These are phyloP conservation scores for Saccharomycopsis hybrid DNA, from an alignment of 1,139 yeast species.

Conservation along the genomic window DNA sequence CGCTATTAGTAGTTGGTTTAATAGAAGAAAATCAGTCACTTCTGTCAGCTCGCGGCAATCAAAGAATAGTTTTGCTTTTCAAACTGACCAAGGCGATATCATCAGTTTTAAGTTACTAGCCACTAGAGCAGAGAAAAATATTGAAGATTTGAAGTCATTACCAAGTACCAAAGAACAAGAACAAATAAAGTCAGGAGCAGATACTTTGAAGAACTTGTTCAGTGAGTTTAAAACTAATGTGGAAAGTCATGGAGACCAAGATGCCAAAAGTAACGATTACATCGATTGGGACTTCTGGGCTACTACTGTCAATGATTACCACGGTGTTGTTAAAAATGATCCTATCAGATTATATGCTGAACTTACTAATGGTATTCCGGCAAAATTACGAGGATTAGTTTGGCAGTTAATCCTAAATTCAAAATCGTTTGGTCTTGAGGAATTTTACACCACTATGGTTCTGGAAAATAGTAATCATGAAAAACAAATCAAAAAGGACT, in stretches of 20 bases:
- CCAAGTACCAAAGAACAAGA: slow-evolving; percentile 30
- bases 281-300: slow-evolving; percentile 76
- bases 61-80: slow-evolving; percentile 9
- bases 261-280: neutral
- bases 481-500: slow-evolving; percentile 71
- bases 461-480: slow-evolving; percentile 59
- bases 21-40: slow-evolving; percentile 12
- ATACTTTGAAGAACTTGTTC: slow-evolving; percentile 52
- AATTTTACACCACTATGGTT: slow-evolving; percentile 49
- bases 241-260: slow-evolving; percentile 3
- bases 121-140: slow-evolving; percentile 34
- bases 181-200: slow-evolving; percentile 52
- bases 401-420: slow-evolving; percentile 92
- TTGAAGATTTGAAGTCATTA: slow-evolving; percentile 30
- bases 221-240: slow-evolving; percentile 35
- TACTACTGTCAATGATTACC: slow-evolving; percentile 66
- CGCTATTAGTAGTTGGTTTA: slow-evolving; percentile 14
- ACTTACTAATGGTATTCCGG: slow-evolving; percentile 73
- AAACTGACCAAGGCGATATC: slow-evolving; percentile 29
- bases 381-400: slow-evolving; percentile 76
- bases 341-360: slow-evolving; percentile 55
- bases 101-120: slow-evolving; percentile 34
- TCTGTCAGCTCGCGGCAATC: slow-evolving; percentile 7
- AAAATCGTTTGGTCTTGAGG: slow-evolving; percentile 67
- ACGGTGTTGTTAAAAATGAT: slow-evolving; percentile 53